Evolutionary conservation across 768 basidiomycete genomes (phyloP).

Genomic region (Cystobasidium onofrii): DNA sequence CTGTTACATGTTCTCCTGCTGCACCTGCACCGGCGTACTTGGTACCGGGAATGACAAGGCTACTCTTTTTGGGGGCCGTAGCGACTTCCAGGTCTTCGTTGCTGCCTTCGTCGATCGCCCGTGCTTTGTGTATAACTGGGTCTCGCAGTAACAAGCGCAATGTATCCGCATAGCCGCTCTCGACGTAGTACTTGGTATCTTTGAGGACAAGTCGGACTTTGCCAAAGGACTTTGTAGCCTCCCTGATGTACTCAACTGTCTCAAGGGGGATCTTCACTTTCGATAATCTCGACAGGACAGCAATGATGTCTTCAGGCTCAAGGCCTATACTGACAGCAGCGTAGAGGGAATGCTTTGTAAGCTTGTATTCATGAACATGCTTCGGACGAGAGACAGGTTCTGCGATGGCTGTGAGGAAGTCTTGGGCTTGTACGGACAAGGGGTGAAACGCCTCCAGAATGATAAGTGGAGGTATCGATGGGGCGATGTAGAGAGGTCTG

Average conservation of each 20-base stretch:
- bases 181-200: conserved; percentile 94
- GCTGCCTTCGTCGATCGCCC: conserved; percentile 50
- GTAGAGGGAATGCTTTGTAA: conserved; percentile 94
- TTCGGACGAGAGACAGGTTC: conserved; percentile 98
- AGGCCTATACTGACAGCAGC: conserved; percentile 97
- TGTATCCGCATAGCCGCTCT: conserved; percentile 89
- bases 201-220: conserved; percentile 98
- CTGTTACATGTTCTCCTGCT: conserved; percentile 49
- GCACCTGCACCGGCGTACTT: conserved; percentile 51
- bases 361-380: conserved; percentile 97
- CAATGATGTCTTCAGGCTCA: conserved; percentile 96
- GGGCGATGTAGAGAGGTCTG: conserved; percentile 92
- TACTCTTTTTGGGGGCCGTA: conserved; percentile 73
- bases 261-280: conserved; percentile 76
- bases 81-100: conserved; percentile 55
- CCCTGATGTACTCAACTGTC: conserved; percentile 77
- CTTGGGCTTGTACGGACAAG: conserved; percentile 95
- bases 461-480: conserved; percentile 64
- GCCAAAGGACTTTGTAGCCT: conserved; percentile 89
- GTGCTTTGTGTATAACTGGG: conserved; percentile 69
- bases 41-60: conserved; percentile 76
- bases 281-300: conserved; percentile 55
- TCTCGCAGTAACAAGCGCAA: conserved; percentile 81
- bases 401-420: conserved; percentile 93
- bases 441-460: conserved; percentile 97